Percentiles rank a stretch among this genome's conserved stretches.
Evolutionary conservation across 2,329 filamentous ascomycete genomes (phyloP).

Genomic region (Aspergillus nomiae): DNA sequence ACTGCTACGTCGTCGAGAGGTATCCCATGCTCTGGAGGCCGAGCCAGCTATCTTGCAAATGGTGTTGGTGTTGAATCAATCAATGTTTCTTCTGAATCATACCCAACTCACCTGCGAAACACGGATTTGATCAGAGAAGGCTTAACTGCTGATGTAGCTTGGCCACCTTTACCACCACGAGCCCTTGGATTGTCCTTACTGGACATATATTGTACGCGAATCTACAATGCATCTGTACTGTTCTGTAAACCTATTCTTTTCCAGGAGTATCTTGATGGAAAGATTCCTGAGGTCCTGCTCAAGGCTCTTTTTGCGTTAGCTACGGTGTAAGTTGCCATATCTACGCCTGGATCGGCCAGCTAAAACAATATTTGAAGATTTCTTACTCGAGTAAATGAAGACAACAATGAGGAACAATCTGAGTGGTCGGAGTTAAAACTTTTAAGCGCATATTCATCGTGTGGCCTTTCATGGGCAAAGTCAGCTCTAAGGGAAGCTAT

Average conservation of each 20-base stretch:
- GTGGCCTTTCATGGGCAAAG: constrained; percentile 3
- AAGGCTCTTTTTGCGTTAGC: constrained; percentile 1
- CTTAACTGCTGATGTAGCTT: background rate
- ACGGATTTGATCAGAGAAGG: background rate
- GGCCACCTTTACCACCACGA: background rate
- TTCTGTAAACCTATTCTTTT: background rate
- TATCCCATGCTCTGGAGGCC: background rate
- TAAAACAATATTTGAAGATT: background rate
- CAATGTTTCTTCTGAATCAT: background rate
- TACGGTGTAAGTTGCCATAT: background rate
- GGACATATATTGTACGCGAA: constrained; percentile 2
- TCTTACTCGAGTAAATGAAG: background rate
- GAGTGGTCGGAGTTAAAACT: background rate
- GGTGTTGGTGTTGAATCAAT: background rate
- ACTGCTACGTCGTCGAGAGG: background rate
- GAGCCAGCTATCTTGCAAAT: background rate
- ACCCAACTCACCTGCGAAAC: background rate
- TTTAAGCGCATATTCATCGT: background rate
- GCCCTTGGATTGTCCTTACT: constrained; percentile 1
- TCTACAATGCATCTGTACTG: constrained; percentile 1
- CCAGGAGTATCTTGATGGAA: constrained; percentile 2
- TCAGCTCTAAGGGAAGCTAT: background rate
- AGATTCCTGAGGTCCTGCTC: background rate
- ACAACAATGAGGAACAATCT: background rate
- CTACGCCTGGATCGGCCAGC: background rate